Percentiles rank a stretch among this genome's conserved stretches.
Conservation (phyloP, 139 green algal species). For the Ettlia oleoabundans region DNA sequence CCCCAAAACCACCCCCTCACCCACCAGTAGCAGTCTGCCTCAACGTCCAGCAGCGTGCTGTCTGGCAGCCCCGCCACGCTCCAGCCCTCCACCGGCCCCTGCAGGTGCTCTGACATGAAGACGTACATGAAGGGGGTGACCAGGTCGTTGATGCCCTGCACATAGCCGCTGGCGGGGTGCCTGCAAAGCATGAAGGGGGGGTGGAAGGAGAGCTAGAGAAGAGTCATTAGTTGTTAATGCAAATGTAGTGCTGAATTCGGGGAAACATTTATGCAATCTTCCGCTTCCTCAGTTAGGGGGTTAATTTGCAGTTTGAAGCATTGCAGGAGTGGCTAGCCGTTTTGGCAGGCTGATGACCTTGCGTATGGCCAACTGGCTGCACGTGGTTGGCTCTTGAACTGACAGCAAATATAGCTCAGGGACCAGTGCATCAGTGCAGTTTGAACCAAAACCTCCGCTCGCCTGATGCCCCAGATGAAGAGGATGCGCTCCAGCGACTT, state of each 20-base stretch:
- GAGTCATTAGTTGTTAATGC: too few species aligned
- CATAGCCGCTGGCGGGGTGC: slow-evolving; percentile 93
- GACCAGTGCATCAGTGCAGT: too few species aligned
- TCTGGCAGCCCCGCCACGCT: slow-evolving; percentile 58
- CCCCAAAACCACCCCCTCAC: too few species aligned
- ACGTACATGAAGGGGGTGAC: slow-evolving; percentile 95
- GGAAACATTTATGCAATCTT: too few species aligned
- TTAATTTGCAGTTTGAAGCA: too few species aligned
- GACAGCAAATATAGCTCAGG: too few species aligned
- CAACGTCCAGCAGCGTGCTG: slow-evolving; percentile 76
- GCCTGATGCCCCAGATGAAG: slow-evolving; percentile 96
- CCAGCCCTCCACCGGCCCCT: slow-evolving; percentile 71
- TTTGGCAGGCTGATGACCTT: too few species aligned
- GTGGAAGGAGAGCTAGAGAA: not conserved
- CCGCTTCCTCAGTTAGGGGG: too few species aligned
- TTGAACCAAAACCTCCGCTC: not conserved
- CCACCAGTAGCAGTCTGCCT: slow-evolving; percentile 98
- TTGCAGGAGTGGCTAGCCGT: not conserved
- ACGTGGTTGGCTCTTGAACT: too few species aligned
- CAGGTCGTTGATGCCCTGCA: slow-evolving; percentile 99
- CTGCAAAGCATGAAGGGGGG: slow-evolving; percentile 50
- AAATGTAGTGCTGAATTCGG: too few species aligned
- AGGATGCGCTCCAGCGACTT: slow-evolving; percentile 88
- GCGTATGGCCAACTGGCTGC: too few species aligned
- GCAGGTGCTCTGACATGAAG: slow-evolving; percentile 86